Evolutionary conservation across 305 asterid genomes (phyloP), one percentile per base, ranked within the genome.

Genomic region (Fraxinus xanthoxyloides): DNA sequence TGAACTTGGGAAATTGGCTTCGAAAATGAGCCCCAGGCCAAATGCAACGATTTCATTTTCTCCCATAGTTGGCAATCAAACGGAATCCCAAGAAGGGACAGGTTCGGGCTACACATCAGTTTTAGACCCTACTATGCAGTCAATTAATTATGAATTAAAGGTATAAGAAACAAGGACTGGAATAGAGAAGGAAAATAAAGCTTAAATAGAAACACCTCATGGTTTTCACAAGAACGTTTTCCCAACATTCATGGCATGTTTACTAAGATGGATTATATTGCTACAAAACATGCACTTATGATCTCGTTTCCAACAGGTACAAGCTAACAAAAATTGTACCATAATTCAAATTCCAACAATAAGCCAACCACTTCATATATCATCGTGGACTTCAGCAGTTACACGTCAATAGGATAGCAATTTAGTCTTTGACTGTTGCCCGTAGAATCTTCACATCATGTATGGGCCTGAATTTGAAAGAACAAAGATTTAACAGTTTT

Each of bases 371-470:
- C 75, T 32, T 15, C 76, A 77, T 26, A 0, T 34, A 75, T 79
- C 30, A 10, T 69, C 31, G 46, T 80, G 48, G 65, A 63, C 46
- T 56, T 82, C 86, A 78, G 82, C 54, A 40, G 81, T 84, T 75
- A 43, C 24, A 63, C 35, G 80, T 82, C 43, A 74, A 77, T 34
- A 40, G 61, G 56, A 30, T 8, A 79, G 38, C n/a, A 30, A 67
- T 72, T 85, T 88, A 95, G 34, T 95, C 98, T 78, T 84, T 87
- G 69, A 94, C 92, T 2, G 80, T 72, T 5, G 97, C 89, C 77
- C 98, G 89, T 46, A 96, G 92, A 82, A 96, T 93, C 95, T 86
- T 96, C 85, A 96, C 99, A 70, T 94, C 99, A 82, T 93, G 98
- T 63, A 92, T 79, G 80, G 99, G 99, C 86, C 99, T 95, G 97